Conservation (phyloP, 78 protist genomes). For the Pigoraptor vietnamica region DNA sequence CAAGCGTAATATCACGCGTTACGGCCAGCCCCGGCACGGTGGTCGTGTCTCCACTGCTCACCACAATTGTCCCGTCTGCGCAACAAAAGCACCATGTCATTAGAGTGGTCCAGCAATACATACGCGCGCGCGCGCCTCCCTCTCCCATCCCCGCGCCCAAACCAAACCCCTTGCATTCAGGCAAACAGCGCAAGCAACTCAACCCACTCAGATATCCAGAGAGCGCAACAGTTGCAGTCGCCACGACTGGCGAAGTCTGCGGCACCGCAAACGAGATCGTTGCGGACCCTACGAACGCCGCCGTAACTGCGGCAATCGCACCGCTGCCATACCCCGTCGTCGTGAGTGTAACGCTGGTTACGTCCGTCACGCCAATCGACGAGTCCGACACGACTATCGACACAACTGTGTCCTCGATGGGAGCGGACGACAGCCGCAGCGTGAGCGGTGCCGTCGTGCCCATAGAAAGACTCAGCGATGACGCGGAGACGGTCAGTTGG, state of each 20-base stretch:
- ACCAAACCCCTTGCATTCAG: too few species aligned
- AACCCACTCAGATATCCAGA: too few species aligned
- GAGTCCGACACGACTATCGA: not conserved
- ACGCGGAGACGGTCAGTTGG: not conserved
- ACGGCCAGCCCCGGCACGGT: not conserved
- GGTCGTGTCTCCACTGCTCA: not conserved
- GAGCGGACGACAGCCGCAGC: not conserved
- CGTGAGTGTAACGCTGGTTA: not conserved
- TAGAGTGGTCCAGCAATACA: not conserved
- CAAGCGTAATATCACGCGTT: not conserved
- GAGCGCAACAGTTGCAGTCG: too few species aligned
- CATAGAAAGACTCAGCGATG: not conserved
- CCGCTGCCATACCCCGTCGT: too few species aligned
- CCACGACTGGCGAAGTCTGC: too few species aligned
- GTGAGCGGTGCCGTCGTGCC: not conserved
- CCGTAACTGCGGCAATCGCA: too few species aligned
- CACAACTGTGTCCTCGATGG: not conserved
- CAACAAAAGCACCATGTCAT: not conserved
- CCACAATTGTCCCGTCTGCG: not conserved
- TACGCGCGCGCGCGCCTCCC: not conserved
- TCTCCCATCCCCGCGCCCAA: not conserved
- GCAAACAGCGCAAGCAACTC: too few species aligned
- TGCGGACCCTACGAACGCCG: too few species aligned
- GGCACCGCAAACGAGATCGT: too few species aligned
- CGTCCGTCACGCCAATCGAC: not conserved